Base-by-base conservation (phyloP, 228 moss, liverwort and hornwort species). In the Sphagnum fallax region DNA sequence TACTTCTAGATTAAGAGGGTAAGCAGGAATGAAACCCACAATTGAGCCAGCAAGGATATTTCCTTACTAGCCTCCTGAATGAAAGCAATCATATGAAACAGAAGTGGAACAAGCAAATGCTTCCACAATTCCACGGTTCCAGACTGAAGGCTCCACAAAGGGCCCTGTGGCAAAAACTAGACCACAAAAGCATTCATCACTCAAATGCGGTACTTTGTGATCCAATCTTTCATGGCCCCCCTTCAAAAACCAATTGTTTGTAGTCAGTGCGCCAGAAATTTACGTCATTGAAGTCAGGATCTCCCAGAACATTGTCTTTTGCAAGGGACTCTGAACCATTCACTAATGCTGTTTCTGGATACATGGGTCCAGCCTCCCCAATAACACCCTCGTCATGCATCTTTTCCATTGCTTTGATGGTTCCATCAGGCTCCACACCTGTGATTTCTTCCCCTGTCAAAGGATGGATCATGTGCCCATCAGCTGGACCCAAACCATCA, bases 251-350 rank as follows among this genome's bases (percentile, higher is more conserved):
- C 50, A 78, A 75, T 72, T 77, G 82, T 71, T 85, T 79, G 74
- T 82, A 79, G 50, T 73, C 79, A 77, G 79, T 78, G 55, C 82
- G 79, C 85, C 85, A 81, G 68, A 68, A 85, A 75, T 85, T 81
- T 48, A 79, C 78, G 70, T 85, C 85, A 65, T 85, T 85, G 61
- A 76, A 85, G 72, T 66, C 78, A 53, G 85, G 61, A 60, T 79
- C 74, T 16, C 76, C 72, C 61, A 57, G 50, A 4, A 16, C 75
- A 12, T 55, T 55, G 47, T 84, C 81, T 49, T 72, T 73, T n/a
- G 48, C 15, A 10, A 64, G 71, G 47, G 71, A 48, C 48, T 81
- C 78, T 50, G 52, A 61, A 47, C 78, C 81, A 58, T 73, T 64
- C 8, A 71, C 76, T 14, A 68, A 68, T 55, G 47, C 71, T 49